Conservation (phyloP, 371 early-diverging fungal genomes). For the Mortierella sp. region DNA sequence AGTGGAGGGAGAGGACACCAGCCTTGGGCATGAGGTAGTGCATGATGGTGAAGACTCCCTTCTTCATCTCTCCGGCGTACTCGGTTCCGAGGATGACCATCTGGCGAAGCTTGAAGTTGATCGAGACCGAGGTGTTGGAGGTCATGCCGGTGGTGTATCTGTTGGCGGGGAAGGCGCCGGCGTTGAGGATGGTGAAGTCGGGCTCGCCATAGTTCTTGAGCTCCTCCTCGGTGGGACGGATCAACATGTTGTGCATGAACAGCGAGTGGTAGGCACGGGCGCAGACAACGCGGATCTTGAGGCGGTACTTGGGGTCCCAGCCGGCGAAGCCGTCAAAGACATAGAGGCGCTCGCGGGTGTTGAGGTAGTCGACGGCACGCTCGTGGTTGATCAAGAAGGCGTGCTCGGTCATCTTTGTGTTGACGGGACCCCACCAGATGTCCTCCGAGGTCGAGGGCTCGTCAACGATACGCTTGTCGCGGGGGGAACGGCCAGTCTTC, state of each 20-base stretch:
- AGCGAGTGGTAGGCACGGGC: slow-evolving; percentile 96
- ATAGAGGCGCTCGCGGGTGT: slow-evolving; percentile 94
- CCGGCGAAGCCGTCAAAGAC: slow-evolving; percentile 96
- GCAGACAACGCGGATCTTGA: slow-evolving; percentile 95
- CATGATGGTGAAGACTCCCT: slow-evolving; percentile 98
- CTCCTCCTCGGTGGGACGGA: slow-evolving; percentile 94
- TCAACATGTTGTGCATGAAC: slow-evolving; percentile 98
- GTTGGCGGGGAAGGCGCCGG: slow-evolving; percentile 97
- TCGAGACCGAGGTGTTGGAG: slow-evolving; percentile 90
- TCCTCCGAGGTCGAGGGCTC: slow-evolving; percentile 85
- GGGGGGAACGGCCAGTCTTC: slow-evolving; percentile 91
- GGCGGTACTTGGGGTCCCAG: slow-evolving; percentile 96
- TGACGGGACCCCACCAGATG: slow-evolving; percentile 99
- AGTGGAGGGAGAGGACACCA: slow-evolving; percentile 96
- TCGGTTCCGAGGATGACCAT: slow-evolving; percentile 97
- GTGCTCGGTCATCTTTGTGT: slow-evolving; percentile 89
- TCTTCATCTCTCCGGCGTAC: slow-evolving; percentile 99
- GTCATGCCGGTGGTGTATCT: slow-evolving; percentile 97
- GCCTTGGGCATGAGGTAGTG: slow-evolving; percentile 98
- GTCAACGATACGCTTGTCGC: slow-evolving; percentile 97
- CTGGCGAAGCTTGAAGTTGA: slow-evolving; percentile 88
- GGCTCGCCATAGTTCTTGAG: slow-evolving; percentile 92
- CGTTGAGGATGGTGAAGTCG: slow-evolving; percentile 97
- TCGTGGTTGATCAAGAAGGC: slow-evolving; percentile 97
- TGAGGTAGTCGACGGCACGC: slow-evolving; percentile 96